A percentile compares a stretch with the other conserved stretches of the same genome.
phyloP scores from a whole-genome alignment of 805 yeast genomes.

The Sugiyamaella floridensis region DNA sequence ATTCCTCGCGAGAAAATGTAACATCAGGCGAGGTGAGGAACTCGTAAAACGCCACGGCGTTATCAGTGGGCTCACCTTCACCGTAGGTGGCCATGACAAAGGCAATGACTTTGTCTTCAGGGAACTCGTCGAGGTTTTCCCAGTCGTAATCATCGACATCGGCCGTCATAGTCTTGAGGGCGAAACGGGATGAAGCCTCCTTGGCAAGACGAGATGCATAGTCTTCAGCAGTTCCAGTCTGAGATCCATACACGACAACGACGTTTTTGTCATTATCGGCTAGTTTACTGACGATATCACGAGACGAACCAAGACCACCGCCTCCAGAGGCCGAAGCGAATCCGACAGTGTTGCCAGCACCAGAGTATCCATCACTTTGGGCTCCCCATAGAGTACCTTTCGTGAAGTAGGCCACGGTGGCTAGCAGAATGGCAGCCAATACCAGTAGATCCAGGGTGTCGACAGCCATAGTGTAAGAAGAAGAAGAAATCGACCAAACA shows the following conservation, averaged over 20 bases:
- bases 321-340: constrained; percentile 17
- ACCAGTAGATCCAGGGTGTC: constrained; percentile 70
- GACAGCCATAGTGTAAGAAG: constrained; percentile 25
- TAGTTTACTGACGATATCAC: constrained; percentile 34
- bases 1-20: constrained; percentile 35
- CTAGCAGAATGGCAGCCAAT: constrained; percentile 57
- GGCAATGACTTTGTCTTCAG: constrained; percentile 52
- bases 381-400: constrained; percentile 50
- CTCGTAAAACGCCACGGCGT: constrained; percentile 74
- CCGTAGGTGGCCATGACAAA: constrained; percentile 92
- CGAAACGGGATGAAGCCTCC: constrained; percentile 76
- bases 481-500: neutral
- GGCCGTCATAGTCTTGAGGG: constrained; percentile 73
- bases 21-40: constrained; percentile 51
- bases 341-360: constrained; percentile 17
- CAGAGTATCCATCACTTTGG: constrained; percentile 16
- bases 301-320: constrained; percentile 15
- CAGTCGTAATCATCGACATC: constrained; percentile 86
- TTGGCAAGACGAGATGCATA: constrained; percentile 86
- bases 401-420: constrained; percentile 57
- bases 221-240: constrained; percentile 98
- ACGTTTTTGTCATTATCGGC: constrained; percentile 62
- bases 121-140: constrained; percentile 63
- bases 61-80: constrained; percentile 97
- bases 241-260: constrained; percentile 84